Conservation (phyloP, 2,329 filamentous ascomycete genomes). For the Arachnopeziza araneosa region DNA sequence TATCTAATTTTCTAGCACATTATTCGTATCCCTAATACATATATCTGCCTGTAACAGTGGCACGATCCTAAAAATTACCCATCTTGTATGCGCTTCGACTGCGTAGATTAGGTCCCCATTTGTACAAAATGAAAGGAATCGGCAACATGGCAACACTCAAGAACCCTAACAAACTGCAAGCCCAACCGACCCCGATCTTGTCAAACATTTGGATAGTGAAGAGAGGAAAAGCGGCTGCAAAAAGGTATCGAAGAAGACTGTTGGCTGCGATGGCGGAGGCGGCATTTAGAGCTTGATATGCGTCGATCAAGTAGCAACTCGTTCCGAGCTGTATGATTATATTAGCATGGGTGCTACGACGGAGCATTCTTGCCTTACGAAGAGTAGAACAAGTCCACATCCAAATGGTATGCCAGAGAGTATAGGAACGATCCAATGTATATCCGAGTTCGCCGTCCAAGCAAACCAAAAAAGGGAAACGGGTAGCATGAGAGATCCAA, state of each 20-base stretch:
- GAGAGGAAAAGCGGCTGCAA: constrained; percentile 22
- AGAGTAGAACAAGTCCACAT: constrained; percentile 37
- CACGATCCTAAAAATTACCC: no score
- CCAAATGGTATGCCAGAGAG: constrained; percentile 37
- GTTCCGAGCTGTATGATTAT: no score
- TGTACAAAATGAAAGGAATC: constrained; percentile 17
- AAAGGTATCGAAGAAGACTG: constrained; percentile 1
- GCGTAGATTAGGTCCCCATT: constrained; percentile 16
- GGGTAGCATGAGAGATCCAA: constrained; percentile 38
- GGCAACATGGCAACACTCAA: constrained; percentile 19
- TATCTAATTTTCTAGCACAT: no score
- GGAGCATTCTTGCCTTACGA: constrained; percentile 34
- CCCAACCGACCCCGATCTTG: constrained; percentile 20
- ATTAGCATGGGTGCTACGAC: no score
- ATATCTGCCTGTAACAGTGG: no score
- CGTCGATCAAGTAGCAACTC: constrained; percentile 37
- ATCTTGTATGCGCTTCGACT: no score
- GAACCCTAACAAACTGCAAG: constrained; percentile 13
- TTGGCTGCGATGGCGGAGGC: constrained; percentile 14
- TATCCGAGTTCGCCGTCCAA: constrained; percentile 38
- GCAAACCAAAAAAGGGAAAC: constrained; percentile 49
- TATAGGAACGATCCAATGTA: constrained; percentile 36
- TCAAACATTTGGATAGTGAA: constrained; percentile 37
- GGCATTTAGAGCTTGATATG: constrained; percentile 29
- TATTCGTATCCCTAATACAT: no score